Conservation (phyloP, 129 eudicot genomes). For the Cynara cardunculus region DNA sequence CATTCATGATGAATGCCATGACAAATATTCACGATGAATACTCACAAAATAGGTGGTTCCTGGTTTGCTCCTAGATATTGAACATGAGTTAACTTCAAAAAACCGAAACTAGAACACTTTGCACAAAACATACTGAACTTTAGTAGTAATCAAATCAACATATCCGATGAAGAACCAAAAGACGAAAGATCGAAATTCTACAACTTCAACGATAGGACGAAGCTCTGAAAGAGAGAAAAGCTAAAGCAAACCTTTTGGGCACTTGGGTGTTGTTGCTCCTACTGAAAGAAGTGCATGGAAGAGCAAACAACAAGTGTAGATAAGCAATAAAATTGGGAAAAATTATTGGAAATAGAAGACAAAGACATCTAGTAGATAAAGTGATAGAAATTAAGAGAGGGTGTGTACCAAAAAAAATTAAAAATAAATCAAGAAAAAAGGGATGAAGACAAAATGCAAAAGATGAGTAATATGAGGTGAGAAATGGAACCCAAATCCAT, state of each 20-base stretch:
- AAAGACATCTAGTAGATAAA: conserved; percentile 30
- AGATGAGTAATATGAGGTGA: conserved; percentile 42
- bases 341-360: conserved; percentile 18
- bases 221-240: neutral
- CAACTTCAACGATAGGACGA: neutral
- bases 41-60: neutral
- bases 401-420: conserved; percentile 29
- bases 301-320: conserved; percentile 22
- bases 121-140: neutral
- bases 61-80: neutral
- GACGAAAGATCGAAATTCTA: neutral
- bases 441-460: conserved; percentile 30
- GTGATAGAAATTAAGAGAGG: conserved; percentile 26
- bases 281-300: conserved; percentile 6
- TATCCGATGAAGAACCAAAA: neutral
- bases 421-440: conserved; percentile 12
- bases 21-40: neutral
- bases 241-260: conserved; percentile 22
- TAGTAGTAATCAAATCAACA: neutral
- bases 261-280: conserved; percentile 29
- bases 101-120: conserved; percentile 5
- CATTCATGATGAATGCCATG: neutral
- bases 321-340: conserved; percentile 15
- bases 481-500: conserved; percentile 26
- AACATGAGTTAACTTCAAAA: neutral